Evolutionary conservation across 768 basidiomycete genomes (phyloP), one percentile per base, ranked within the genome.

Genomic region (Dioszegia hungarica): DNA sequence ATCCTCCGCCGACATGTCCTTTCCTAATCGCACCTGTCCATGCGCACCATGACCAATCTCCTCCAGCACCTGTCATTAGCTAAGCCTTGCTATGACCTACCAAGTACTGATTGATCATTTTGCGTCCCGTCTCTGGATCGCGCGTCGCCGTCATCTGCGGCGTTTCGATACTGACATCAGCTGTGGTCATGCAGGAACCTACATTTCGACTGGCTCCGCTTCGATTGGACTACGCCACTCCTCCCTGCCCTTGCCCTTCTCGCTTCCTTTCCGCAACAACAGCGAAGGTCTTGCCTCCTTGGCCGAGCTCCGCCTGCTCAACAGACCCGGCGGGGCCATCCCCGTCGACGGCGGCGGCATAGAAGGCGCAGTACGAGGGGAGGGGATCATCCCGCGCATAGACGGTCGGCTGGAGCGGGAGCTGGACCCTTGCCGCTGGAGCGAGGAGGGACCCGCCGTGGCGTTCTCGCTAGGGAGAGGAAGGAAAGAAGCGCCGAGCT

Each of bases 41-140:
- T 95, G 92, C 71, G 90, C 88, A 12, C 93, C 93, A 56, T 82
- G 83, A 20, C 93, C 93, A 20, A 95, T 85, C 68, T 83, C 82
- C 54, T 81, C 80, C 51, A 85, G 80, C 55, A 91, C 84, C 71
- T 73, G 19, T 44, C 22, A n/a, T 53, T 43, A 56, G 24, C 22
- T 54, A 12, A 49, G 56, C 44, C 17, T 17, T n/a, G 31, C 14
- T 11, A 22, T n/a, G 28, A 17, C 71, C 41, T 41, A 74, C 73
- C 45, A 85, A 79, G 75, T 94, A 97, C 76, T 93, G 88, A 79
- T 97, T 97, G 64, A 95, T 75, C 78, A 80, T 79, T 56, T 78
- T 77, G n/a, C 69, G 56, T 2, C 75, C 77, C 2, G 75, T 69
- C 33, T 55, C 63, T 5, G 67, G 68, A 56, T 77, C 72, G 9